Base-by-base conservation (phyloP, 106 monocot species). In the Dioscorea alata region DNA sequence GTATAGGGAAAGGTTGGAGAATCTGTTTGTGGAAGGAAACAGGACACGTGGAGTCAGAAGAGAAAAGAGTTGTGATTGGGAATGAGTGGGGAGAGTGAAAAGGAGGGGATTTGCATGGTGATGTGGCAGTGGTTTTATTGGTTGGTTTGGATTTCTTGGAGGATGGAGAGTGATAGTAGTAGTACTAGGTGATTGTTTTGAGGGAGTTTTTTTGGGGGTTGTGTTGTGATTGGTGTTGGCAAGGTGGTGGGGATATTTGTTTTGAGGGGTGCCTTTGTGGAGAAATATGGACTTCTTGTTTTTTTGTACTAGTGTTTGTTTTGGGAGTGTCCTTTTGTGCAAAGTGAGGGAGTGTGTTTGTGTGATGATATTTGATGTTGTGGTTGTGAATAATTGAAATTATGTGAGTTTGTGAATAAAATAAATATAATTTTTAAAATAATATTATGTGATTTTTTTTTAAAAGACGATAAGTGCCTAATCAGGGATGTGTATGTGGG, bases 51-150 rank as follows among this genome's bases (percentile, higher is more conserved):
- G 79, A 13, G 53, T 13, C 9, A n/a, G 15, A 17, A 22, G 12
- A 50, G 57, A 56, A 48, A 25, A 63, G 58, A 51, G 33, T 42
- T 59, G 53, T 0, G 51, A 25, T n/a, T 25, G 5, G 34, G 20
- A 75, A 74, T 65, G 70, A 65, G 59, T 60, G 80, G 71, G 70
- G 71, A 16, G 23, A 4, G 48, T 20, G 24, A 23, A 49, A 3
- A 24, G 24, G 56, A 18, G 8, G 3, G 74, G 75, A 68, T 75
- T 68, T 66, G 33, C 50, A 18, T 48, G n/a, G 59, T 59, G 67
- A 66, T 20, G 70, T 54, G 54, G 59, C 48, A 48, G n/a, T 59
- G 57, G 21, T 83, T 76, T 69, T 51, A 87, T 87, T 87, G 87
- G 87, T 49, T 61, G 51, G 16, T 16, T 57, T 6, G 80, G 87